Conservation (phyloP, 441 rosid species). For the Cnidoscolus chayamansa region DNA sequence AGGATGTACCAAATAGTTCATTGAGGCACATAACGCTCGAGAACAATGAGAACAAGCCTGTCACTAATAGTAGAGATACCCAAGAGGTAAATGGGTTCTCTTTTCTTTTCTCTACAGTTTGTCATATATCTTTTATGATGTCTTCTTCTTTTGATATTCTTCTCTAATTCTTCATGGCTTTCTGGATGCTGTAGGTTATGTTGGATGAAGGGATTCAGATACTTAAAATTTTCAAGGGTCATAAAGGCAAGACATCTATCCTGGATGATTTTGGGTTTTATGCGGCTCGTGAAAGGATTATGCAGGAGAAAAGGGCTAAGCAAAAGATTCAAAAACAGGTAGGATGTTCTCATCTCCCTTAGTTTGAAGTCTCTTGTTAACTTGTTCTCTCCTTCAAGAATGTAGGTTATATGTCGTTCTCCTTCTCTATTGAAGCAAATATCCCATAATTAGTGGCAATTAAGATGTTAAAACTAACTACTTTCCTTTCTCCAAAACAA, state of each 20-base stretch:
- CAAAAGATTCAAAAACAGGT: conserved; percentile 70
- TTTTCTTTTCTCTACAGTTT: background rate
- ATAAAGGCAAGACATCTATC: conserved; percentile 66
- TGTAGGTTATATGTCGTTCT: background rate
- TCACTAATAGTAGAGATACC: conserved; percentile 94
- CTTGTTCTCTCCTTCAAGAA: background rate
- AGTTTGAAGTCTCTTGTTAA: background rate
- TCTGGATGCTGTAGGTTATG: conserved; percentile 45
- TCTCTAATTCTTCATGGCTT: conserved; percentile 12
- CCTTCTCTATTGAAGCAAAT: background rate
- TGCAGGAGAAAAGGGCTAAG: conserved; percentile 73
- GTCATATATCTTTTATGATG: no score
- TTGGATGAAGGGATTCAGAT: conserved; percentile 64
- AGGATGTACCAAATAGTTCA: conserved; percentile 84
- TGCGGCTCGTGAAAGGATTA: conserved; percentile 66
- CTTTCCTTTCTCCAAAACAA: background rate
- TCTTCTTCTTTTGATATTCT: background rate
- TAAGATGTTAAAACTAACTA: background rate
- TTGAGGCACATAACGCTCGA: conserved; percentile 87
- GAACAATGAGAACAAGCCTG: conserved; percentile 94
- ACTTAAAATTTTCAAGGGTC: conserved; percentile 65
- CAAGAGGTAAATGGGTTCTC: conserved; percentile 65
- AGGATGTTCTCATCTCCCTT: conserved; percentile 8
- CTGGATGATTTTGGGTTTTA: conserved; percentile 92
- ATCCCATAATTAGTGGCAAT: background rate